Evolutionary conservation across 2,329 filamentous ascomycete species (phyloP), one percentile per base, ranked within the genome.

Genomic region (Tolypocladium tropicale): DNA sequence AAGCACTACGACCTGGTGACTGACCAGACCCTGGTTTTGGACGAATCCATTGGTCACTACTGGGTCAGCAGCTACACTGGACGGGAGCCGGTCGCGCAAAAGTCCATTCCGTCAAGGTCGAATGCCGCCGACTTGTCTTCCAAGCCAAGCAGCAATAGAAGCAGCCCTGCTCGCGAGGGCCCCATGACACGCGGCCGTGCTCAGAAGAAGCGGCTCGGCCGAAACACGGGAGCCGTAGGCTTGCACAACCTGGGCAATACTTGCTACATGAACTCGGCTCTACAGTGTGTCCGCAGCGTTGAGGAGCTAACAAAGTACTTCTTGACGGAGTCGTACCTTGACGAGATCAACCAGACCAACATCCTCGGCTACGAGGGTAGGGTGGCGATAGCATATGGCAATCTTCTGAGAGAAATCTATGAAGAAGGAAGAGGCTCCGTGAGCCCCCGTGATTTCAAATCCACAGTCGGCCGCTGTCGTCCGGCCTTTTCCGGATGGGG

Each of bases 211-310:
- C 85, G 83, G 62, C 82, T 84, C 41, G 88, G 88, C 11, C 84
- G 85, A 59, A 82, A 83, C 14, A 72, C 84, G 36, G 94, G 94
- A 34, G 87, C 86, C 43, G 88, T 92, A 46, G 94, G 94, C 36
- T 76, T 99, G 54, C 84, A 83, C 60, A 99, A 99, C 66, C 76
- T 99, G 16, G 94, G 94, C 52, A 99, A 99, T 66, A 97, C 94
- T 0, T 99, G 94, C 73, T 99, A 99, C 74, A 96, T 97, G 92
- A 97, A 97, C 71, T 96, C 93, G 25, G 94, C 94, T 11, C 77
- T 97, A 55, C 94, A 99, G 69, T 99, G 94, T 69, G 83, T 99
- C 53, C 85, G 93, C 53, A 95, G 90, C 63, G 91, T 96, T 0
- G 90, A 96, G 67, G 94, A 99, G 71, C 75, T 99, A 60, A 93